Evolutionary conservation across 306 rosid genomes (phyloP), one percentile per base, ranked within the genome.

Genomic region (Dicorynia guianensis): DNA sequence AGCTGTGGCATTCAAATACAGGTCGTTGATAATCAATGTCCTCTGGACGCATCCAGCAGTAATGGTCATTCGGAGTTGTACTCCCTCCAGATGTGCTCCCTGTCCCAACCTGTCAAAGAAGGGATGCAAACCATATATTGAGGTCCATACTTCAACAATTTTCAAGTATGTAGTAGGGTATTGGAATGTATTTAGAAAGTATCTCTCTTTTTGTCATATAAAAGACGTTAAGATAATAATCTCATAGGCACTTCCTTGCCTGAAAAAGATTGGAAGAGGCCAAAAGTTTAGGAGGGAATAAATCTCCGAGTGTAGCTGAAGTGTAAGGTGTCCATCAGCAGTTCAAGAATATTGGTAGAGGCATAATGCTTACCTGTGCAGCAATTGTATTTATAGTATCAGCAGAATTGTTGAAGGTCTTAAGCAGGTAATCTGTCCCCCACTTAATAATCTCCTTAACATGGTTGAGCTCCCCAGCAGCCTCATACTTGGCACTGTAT

Each of bases 21-120:
- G 98, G 98, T 30, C 99, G 88, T 0, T 35, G 66, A 57, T 96
- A 96, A 73, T 92, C 99, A 66, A 96, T 96, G 71, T 96, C 97
- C 88, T 96, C 99, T 0, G 99, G 99, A 13, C 99, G 93, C 93
- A 79, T 89, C 99, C 99, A 96, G 85, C 99, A 96, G 83, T 90
- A 96, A 79, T 96, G 99, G 76, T 96, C 99, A 19, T 96, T 96
- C 0, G 91, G 85, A 80, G 88, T 79, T 7, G 92, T 86, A 56
- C 81, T 86, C n/a, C 97, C 99, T 15, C 82, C 93, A 14, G 93
- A 80, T 67, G 99, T 96, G 76, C 84, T 88, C 36, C 99, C 99
- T 0, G 25, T 0, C 33, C 99, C 99, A 46, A 96, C 98, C 99
- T 96, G 82, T 62, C 63, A 71, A 77, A 59, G 17, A 53, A 55